These are phyloP conservation scores for Kockiozyma suomiensis DNA, from an alignment of 805 yeast genomes.

Conservation along the genomic window DNA sequence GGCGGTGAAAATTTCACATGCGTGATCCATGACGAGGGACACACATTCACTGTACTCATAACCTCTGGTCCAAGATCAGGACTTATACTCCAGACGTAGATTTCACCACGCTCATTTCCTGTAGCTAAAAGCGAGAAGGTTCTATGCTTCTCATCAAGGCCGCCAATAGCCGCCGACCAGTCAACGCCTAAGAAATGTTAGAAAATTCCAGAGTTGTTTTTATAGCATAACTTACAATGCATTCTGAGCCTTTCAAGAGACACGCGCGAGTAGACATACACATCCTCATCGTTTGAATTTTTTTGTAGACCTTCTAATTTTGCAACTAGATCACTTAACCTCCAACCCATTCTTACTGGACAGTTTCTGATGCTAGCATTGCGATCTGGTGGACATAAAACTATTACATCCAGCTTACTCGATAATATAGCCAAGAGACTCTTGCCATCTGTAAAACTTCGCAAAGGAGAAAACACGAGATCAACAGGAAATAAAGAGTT, in stretches of 20 bases:
- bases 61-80: neutral
- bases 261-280: neutral
- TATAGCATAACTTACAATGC: constrained; percentile 10
- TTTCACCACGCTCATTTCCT: constrained; percentile 27
- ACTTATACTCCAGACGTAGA: constrained; percentile 17
- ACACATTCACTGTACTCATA: neutral
- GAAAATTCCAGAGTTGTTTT: neutral
- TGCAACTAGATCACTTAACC: neutral
- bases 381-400: neutral
- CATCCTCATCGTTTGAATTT: neutral
- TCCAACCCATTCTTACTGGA: neutral
- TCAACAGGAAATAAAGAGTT: neutral
- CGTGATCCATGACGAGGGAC: constrained; percentile 18
- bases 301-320: neutral
- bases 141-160: neutral
- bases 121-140: constrained; percentile 24
- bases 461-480: neutral
- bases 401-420: neutral
- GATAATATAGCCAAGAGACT: neutral
- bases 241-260: constrained; percentile 14
- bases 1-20: constrained; percentile 23
- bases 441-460: neutral
- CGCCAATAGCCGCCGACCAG: constrained; percentile 23
- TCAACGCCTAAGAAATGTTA: constrained; percentile 11
- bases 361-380: neutral